Conservation (phyloP, 805 yeast genomes). For the Candida morakotiae region DNA sequence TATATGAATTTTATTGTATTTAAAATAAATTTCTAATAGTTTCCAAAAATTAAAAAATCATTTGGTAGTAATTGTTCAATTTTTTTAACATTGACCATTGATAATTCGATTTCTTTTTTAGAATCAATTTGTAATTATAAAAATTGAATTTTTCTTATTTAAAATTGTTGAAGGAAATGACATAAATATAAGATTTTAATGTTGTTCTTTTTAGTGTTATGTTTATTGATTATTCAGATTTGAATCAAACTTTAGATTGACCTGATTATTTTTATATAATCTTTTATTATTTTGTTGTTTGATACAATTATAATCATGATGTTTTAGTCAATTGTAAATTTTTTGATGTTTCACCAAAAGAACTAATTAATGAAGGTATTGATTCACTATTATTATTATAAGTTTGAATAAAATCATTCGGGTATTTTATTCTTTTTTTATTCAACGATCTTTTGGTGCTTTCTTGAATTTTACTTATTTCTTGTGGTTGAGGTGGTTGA, state of each 20-base stretch:
- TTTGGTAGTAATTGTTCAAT: conserved; percentile 9
- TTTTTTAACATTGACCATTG: conserved; percentile 10
- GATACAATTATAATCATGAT: too few relatives aligned
- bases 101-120: conserved; percentile 5
- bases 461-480: conserved; percentile 26
- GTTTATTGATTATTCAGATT: neutral
- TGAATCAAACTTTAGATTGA: too few relatives aligned
- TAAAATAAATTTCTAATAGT: conserved; percentile 3
- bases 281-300: too few relatives aligned
- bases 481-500: conserved; percentile 42
- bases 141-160: neutral
- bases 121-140: conserved; percentile 3
- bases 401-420: conserved; percentile 9
- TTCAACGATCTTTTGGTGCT: conserved; percentile 20
- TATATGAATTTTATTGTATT: conserved; percentile 6
- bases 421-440: conserved; percentile 7
- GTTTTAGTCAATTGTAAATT: neutral
- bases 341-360: conserved; percentile 3
- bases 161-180: neutral
- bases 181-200: neutral
- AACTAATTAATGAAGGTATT: conserved; percentile 6
- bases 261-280: too few relatives aligned
- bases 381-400: conserved; percentile 8
- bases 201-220: neutral
- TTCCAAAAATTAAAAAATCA: conserved; percentile 5